These are phyloP conservation scores for Dioszegia crocea DNA, from an alignment of 768 basidiomycete genomes.

Conservation along the genomic window DNA sequence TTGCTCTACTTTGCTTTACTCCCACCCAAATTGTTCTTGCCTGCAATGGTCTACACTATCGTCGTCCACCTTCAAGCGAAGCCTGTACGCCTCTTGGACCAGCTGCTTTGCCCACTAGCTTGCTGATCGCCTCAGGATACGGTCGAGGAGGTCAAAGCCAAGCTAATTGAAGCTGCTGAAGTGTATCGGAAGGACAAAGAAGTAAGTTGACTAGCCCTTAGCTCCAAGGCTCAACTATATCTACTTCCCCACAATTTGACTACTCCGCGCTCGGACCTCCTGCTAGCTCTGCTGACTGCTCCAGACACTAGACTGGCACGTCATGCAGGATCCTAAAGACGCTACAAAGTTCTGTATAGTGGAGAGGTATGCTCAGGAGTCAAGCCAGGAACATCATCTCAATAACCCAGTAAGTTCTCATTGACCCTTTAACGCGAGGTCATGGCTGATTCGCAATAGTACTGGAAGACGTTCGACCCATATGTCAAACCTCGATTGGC, in stretches of 20 bases:
- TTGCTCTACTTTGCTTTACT: not conserved
- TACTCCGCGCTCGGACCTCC: too few relatives aligned
- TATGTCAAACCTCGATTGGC: conserved; percentile 49
- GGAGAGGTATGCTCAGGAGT: conserved; percentile 50
- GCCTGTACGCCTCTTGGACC: conserved; percentile 29
- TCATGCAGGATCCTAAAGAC: conserved; percentile 52
- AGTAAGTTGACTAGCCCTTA: conserved; percentile 25
- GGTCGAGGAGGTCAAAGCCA: conserved; percentile 46
- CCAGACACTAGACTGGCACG: conserved; percentile 49
- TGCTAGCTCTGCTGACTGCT: not conserved
- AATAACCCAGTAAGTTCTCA: conserved; percentile 39
- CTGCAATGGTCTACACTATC: conserved; percentile 49
- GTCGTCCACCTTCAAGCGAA: conserved; percentile 47
- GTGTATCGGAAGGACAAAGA: conserved; percentile 50
- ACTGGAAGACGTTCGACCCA: conserved; percentile 50
- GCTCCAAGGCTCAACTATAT: not conserved
- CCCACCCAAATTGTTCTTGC: not conserved
- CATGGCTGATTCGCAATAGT: conserved; percentile 17
- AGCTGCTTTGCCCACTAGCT: not conserved
- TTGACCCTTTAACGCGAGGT: not conserved
- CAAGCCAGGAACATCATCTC: conserved; percentile 49
- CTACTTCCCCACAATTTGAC: too few relatives aligned
- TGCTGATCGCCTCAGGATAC: conserved; percentile 26
- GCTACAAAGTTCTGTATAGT: conserved; percentile 50
- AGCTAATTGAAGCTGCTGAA: conserved; percentile 48